A percentile compares a stretch with the other conserved stretches of the same genome.
Conservation (phyloP, 352 stramenopile species). For the Phytopythium boreale region DNA sequence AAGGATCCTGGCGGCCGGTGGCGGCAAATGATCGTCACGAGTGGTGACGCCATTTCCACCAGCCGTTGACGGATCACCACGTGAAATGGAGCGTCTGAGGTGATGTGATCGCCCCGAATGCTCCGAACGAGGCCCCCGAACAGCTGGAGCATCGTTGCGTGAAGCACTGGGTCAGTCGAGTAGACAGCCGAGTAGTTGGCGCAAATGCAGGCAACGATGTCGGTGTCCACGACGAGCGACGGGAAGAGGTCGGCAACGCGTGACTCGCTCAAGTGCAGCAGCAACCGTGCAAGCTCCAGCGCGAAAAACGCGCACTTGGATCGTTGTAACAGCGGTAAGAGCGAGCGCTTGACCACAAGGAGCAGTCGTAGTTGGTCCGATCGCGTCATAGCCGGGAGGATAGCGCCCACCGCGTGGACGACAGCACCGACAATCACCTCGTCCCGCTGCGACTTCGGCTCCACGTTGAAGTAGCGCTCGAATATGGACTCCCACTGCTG, state of each 20-base stretch:
- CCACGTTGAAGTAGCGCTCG: conserved; percentile 34
- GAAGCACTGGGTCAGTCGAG: conserved; percentile 36
- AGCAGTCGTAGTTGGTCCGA: conserved; percentile 41
- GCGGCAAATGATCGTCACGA: conserved; percentile 44
- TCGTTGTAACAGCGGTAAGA: conserved; percentile 44
- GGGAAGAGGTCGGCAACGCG: conserved; percentile 47
- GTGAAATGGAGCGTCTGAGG: conserved; percentile 7
- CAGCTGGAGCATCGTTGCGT: conserved; percentile 39
- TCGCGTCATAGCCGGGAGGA: conserved; percentile 34
- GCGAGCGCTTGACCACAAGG: conserved; percentile 43
- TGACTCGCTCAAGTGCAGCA: conserved; percentile 46
- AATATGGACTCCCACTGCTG: conserved; percentile 43
- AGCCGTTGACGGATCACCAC: conserved; percentile 34
- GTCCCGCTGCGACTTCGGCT: conserved; percentile 46
- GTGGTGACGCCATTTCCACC: conserved; percentile 31
- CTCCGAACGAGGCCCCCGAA: conserved; percentile 9
- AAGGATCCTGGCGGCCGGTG: conserved; percentile 59
- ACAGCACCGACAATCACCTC: conserved; percentile 51
- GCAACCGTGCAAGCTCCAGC: conserved; percentile 36
- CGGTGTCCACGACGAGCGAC: conserved; percentile 56
- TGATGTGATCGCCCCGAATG: background rate
- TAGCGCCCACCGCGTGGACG: conserved; percentile 28
- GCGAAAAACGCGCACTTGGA: conserved; percentile 28
- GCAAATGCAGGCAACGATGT: conserved; percentile 44
- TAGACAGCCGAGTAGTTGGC: conserved; percentile 43